Evolutionary conservation across 169 alveolate species (phyloP), one percentile per base, ranked within the genome.

Genomic region (Plasmodium relictum): DNA sequence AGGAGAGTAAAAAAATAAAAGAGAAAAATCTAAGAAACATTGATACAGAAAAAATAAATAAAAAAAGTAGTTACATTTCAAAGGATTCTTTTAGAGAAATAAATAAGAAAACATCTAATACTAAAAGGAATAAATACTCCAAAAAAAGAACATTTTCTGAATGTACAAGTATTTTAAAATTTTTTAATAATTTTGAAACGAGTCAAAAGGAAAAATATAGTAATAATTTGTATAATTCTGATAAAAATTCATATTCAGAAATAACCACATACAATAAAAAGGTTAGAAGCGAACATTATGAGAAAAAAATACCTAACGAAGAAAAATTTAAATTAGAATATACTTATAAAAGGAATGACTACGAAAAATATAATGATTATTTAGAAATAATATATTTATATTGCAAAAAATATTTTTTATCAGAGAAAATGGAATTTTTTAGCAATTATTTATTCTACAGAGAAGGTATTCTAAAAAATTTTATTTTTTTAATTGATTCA

Each of bases 131-230:
- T 83, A 39, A 68, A 66, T 24, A 18, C 20, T 10, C 9, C 56
- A 83, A 68, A 63, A 83, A 83, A 58, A 10, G 91, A 61, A 37
- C 68, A 31, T 83, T 83, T 83, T 83, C 83, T 44, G 91, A 83
- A 18, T 50, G 83, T 37, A 22, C 85, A 26, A 83, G 16, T 22
- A 83, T 83, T 54, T 83, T 83, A 71, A 41, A 66, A 9, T 68
- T 52, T 52, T 66, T 83, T 54, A 66, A 56, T 66, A 68, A 83
- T 61, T 58, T 66, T 18, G 9, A 50, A 24, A 14, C 20, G 37
- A 63, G 63, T 12, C 14, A 26, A 45, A 52, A 42, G 16, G 69
- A 39, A 48, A 65, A 65, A 42, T 18, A 42, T 14, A 71, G 26
- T 52, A 39, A 61, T 12, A 16, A 18, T 12, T 9, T 22, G 41